Conservation (phyloP, 169 alveolate genomes). For the Eimeria maxima region DNA sequence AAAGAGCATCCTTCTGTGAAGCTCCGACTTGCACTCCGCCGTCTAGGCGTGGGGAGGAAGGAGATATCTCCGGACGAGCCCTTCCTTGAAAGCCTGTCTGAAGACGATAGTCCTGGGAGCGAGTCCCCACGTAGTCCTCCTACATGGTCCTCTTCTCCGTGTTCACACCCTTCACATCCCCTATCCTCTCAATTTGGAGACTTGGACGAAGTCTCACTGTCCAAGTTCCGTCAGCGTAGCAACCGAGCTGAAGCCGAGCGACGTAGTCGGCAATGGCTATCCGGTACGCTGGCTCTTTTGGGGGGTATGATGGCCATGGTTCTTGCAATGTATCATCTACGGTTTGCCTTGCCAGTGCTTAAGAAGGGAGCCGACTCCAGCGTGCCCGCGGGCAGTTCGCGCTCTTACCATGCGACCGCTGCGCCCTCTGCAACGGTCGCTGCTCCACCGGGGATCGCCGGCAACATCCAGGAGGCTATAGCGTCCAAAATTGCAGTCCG, state of each 20-base stretch:
- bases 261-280: conserved; percentile 45
- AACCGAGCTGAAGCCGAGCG: conserved; percentile 28
- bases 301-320: conserved; percentile 63
- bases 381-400: conserved; percentile 45
- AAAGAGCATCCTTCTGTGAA: neutral
- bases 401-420: neutral
- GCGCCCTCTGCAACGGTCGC: neutral
- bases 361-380: conserved; percentile 38
- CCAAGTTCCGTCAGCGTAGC: conserved; percentile 37
- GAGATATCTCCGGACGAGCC: neutral
- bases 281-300: conserved; percentile 54
- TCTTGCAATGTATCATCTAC: conserved; percentile 18
- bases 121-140: conserved; percentile 16
- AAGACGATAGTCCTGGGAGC: neutral
- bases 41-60: neutral
- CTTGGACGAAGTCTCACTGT: conserved; percentile 6
- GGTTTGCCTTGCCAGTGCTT: neutral
- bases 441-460: conserved; percentile 10
- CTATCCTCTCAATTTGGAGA: neutral
- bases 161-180: neutral
- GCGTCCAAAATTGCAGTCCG: neutral
- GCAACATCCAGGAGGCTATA: conserved; percentile 45
- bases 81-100: conserved; percentile 5
- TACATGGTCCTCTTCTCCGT: conserved; percentile 10
- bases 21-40: neutral